Percentiles rank a stretch among this genome's conserved stretches.
These are phyloP conservation scores for Mrakia blollopis DNA, from an alignment of 768 basidiomycete species.

Conservation along the genomic window DNA sequence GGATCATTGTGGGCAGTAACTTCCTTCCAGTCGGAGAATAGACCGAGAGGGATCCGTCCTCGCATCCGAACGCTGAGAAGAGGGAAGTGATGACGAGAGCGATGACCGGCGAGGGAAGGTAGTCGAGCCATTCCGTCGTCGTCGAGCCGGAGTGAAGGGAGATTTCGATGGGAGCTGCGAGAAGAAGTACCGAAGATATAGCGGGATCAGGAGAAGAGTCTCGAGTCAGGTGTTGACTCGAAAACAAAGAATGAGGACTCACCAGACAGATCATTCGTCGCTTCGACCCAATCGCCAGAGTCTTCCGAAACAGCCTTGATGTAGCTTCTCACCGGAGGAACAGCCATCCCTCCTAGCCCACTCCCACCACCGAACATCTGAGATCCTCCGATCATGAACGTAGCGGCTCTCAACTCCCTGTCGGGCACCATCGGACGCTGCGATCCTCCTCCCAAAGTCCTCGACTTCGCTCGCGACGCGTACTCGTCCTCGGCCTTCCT, in stretches of 20 bases:
- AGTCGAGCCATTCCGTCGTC: slow-evolving; percentile 85
- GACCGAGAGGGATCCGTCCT: slow-evolving; percentile 73
- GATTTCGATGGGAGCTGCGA: slow-evolving; percentile 62
- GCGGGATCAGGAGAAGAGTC: not conserved
- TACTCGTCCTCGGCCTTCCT: slow-evolving; percentile 24
- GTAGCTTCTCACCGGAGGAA: slow-evolving; percentile 54
- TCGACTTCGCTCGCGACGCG: not conserved
- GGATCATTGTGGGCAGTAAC: slow-evolving; percentile 65
- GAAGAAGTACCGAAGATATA: not conserved
- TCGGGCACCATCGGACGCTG: not conserved
- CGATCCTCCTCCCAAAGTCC: slow-evolving; percentile 23
- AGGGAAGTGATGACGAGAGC: slow-evolving; percentile 57
- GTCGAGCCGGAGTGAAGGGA: slow-evolving; percentile 53
- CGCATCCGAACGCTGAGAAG: slow-evolving; percentile 71
- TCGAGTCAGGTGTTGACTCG: too few species aligned
- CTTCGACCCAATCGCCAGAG: slow-evolving; percentile 60
- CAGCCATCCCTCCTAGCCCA: not conserved
- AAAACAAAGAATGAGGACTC: not conserved
- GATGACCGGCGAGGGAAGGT: slow-evolving; percentile 68
- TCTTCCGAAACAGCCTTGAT: slow-evolving; percentile 54
- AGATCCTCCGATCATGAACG: not conserved
- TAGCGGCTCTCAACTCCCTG: slow-evolving; percentile 3
- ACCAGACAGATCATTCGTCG: slow-evolving; percentile 57
- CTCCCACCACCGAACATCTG: not conserved
- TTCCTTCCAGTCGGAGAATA: slow-evolving; percentile 82